phyloP scores from a whole-genome alignment of 78 protist genomes.

The Ministeria vibrans region DNA sequence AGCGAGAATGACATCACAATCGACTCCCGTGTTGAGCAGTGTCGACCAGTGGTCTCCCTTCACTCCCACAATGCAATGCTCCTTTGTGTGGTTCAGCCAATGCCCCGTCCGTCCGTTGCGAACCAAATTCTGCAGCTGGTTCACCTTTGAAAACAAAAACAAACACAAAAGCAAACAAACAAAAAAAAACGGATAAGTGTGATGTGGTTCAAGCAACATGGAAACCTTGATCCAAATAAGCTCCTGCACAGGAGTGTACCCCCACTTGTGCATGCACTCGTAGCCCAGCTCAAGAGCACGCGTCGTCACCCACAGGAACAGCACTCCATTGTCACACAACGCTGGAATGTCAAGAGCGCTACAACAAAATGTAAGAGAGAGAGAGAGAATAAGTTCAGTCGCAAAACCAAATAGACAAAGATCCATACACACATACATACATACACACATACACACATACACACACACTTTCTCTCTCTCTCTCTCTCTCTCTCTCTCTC shows the following conservation, averaged over 20 bases:
- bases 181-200: too few relatives aligned
- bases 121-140: slow-evolving; percentile 32
- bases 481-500: too few relatives aligned
- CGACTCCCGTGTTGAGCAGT: neutral
- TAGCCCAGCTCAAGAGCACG: slow-evolving; percentile 40
- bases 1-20: slow-evolving; percentile 32
- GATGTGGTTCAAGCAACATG: too few relatives aligned
- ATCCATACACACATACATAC: too few relatives aligned
- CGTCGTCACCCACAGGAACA: slow-evolving; percentile 46
- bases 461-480: too few relatives aligned
- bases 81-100: slow-evolving; percentile 53
- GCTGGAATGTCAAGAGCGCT: neutral
- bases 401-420: too few relatives aligned
- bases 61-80: slow-evolving; percentile 31
- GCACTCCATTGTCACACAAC: slow-evolving; percentile 17
- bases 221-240: slow-evolving; percentile 40
- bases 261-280: slow-evolving; percentile 35
- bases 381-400: too few relatives aligned
- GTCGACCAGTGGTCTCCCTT: slow-evolving; percentile 12
- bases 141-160: too few relatives aligned
- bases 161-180: too few relatives aligned
- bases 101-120: slow-evolving; percentile 53
- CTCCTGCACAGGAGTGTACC: slow-evolving; percentile 26
- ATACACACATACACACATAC: too few relatives aligned
- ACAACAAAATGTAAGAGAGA: too few relatives aligned